Evolutionary conservation across 1,139 yeast species (phyloP), one percentile per base, ranked within the genome.

Genomic region (Diutina scorzettiae): DNA sequence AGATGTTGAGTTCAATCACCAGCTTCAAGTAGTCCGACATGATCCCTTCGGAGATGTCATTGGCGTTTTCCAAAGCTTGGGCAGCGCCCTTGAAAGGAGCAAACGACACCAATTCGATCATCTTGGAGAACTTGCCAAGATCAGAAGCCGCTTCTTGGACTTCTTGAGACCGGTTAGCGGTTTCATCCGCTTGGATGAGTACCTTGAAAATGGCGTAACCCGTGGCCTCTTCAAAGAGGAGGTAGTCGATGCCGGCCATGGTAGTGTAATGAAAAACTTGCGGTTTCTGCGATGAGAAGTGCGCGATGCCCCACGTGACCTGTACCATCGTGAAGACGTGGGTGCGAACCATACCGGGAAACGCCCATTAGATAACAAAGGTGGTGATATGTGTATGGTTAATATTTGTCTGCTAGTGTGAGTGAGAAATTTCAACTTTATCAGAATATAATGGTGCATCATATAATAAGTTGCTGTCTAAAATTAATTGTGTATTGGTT

Each of bases 51-150:
- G 96, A 85, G 54, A 91, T 83, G 60, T 91, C 98, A 60, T 93
- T 91, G 54, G 97, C 96, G 60, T 91, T 93, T 65, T 91, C 97
- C 57, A 91, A 75, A 47, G 98, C 98, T 65, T 91, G 96, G 46
- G 98, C 97, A 46, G 98, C 98, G 54, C 96, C 96, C 67, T 91
- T 87, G 76, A 93, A 91, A 43, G 98, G 98, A 49, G 96, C 96
- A 67, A 91, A 93, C 21, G 96, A 84, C 33, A 86, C 94, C 49
- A 91, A 76, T 64, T 89, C 95, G 53, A 91, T 79, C 73, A 91
- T 74, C 68, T 91, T 91, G 56, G 96, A 85, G 62, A 91, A 91
- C 59, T 80, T 77, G 50, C 81, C 81, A 53, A 91, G 77, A 57
- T 93, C 98, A 55, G 74, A 80, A 49, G 89, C 75, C 45, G 95